A percentile compares a stretch with the other conserved stretches of the same genome.
phyloP scores from a whole-genome alignment of 495 filamentous ascomycete genomes.

The Tuber borchii region DNA sequence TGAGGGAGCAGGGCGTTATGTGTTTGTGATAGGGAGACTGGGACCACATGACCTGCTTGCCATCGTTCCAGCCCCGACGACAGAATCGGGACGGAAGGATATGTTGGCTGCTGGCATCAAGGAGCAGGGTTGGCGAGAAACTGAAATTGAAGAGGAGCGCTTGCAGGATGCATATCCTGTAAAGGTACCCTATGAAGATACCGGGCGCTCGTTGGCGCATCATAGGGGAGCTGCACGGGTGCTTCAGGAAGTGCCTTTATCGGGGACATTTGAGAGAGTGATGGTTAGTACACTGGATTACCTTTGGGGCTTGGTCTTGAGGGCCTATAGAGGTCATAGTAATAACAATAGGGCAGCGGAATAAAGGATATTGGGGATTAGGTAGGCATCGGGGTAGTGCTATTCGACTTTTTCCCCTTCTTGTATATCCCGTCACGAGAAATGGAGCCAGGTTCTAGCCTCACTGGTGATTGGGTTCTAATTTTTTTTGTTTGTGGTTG shows the following conservation, averaged over 20 bases:
- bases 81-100: not conserved
- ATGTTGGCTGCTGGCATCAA: not conserved
- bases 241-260: not conserved
- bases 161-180: not conserved
- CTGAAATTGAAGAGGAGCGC: not conserved
- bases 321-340: not conserved
- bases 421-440: not conserved
- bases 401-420: not conserved
- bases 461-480: not conserved
- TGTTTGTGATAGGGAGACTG: not conserved
- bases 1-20: not conserved
- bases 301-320: not conserved
- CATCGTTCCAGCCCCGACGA: not conserved
- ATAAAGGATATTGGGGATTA: not conserved
- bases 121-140: not conserved
- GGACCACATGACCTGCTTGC: not conserved
- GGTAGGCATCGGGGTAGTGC: not conserved
- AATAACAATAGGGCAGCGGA: not conserved
- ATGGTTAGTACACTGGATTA: not conserved
- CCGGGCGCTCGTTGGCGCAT: not conserved
- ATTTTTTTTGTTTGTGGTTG: not conserved
- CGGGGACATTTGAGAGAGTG: not conserved
- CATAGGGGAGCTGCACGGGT: not conserved
- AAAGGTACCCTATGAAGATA: not conserved
- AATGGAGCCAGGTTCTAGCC: not conserved